These are phyloP conservation scores for Clathrospora elynae DNA, from an alignment of 2,329 filamentous ascomycete species.

Conservation along the genomic window DNA sequence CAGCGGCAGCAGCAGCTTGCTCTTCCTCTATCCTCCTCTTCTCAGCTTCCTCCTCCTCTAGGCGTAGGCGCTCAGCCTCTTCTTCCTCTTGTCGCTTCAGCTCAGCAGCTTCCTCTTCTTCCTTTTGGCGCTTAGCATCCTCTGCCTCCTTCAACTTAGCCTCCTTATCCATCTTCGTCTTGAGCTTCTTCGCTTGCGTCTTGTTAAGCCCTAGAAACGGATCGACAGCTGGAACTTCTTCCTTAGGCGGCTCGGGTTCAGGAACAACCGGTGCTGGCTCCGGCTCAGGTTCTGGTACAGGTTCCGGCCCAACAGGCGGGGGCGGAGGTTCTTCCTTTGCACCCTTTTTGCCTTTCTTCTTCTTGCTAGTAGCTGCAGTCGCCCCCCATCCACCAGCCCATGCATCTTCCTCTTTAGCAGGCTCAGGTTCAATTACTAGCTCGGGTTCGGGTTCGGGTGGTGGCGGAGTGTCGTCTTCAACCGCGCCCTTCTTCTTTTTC, in stretches of 20 bases:
- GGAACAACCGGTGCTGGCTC: constrained; percentile 21
- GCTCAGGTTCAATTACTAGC: constrained; percentile 36
- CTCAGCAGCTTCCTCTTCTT: constrained; percentile 32
- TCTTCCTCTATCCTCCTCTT: constrained; percentile 31
- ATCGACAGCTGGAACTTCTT: constrained; percentile 46
- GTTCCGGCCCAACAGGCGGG: constrained; percentile 25
- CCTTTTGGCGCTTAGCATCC: constrained; percentile 24
- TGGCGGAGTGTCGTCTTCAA: constrained; percentile 29
- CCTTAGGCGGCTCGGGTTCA: constrained; percentile 46
- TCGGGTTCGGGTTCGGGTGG: constrained; percentile 34
- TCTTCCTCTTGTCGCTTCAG: constrained; percentile 28
- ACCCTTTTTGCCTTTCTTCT: constrained; percentile 40
- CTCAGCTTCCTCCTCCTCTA: constrained; percentile 34
- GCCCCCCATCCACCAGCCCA: constrained; percentile 37
- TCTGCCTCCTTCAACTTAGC: constrained; percentile 25
- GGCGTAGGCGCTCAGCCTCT: constrained; percentile 34
- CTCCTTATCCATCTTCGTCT: constrained; percentile 48
- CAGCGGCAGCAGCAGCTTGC: constrained; percentile 27
- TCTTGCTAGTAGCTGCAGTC: constrained; percentile 26
- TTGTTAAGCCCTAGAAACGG: constrained; percentile 40
- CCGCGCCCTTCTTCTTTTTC: constrained; percentile 43
- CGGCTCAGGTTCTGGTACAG: constrained; percentile 19
- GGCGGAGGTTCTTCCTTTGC: constrained; percentile 27
- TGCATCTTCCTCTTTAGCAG: constrained; percentile 37
- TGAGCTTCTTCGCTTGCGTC: constrained; percentile 37